Conservation (phyloP, 352 stramenopile genomes). For the Pythium aphanidermatum region DNA sequence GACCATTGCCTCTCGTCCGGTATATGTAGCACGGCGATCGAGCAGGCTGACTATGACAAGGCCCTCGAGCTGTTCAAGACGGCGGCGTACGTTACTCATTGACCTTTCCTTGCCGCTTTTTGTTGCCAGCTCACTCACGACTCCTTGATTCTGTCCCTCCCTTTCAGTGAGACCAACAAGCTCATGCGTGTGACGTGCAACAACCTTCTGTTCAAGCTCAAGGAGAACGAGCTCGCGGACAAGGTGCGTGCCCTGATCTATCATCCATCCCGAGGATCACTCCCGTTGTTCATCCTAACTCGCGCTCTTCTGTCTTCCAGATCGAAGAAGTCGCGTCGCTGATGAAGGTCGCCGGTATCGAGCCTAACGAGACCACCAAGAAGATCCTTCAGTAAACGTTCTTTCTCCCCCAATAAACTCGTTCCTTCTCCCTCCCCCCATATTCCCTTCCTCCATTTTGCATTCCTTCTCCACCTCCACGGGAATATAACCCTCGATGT, state of each 20-base stretch:
- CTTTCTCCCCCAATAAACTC: conserved; percentile 1
- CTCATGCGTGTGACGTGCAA: conserved; percentile 84
- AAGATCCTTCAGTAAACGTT: conserved; percentile 64
- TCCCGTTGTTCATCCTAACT: not conserved
- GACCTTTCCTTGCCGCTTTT: no score
- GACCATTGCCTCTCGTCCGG: not conserved
- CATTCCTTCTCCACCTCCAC: not conserved
- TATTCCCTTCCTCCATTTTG: not conserved
- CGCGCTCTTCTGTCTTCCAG: conserved; percentile 12
- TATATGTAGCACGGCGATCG: conserved; percentile 44
- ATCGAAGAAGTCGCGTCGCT: conserved; percentile 70
- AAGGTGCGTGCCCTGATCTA: conserved; percentile 24
- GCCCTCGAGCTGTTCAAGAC: conserved; percentile 66
- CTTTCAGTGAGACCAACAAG: conserved; percentile 52
- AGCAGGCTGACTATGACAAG: conserved; percentile 68
- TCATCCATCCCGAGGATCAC: not conserved
- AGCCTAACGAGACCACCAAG: conserved; percentile 80
- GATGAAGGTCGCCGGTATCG: conserved; percentile 73
- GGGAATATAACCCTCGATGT: not conserved
- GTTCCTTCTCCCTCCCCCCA: not conserved
- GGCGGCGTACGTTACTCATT: conserved; percentile 68
- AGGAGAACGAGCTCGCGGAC: conserved; percentile 66
- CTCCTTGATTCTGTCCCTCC: not conserved
- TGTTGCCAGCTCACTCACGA: not conserved
- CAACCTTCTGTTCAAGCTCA: conserved; percentile 85